Base-by-base conservation (phyloP, 1,284 basidiomycete species). In the Ustilago trichophora region DNA sequence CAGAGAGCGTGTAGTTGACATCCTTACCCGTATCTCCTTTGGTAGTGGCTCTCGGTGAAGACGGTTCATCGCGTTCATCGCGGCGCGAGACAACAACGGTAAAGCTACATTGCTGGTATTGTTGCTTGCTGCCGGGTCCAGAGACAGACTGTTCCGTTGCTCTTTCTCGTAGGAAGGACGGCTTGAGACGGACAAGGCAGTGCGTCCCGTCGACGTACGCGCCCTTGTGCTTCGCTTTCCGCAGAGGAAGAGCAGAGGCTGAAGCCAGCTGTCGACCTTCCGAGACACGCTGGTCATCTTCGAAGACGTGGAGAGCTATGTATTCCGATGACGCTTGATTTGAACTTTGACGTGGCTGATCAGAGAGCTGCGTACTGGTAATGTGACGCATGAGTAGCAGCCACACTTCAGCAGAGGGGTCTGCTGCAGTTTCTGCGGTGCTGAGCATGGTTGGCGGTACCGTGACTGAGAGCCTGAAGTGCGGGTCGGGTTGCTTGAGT, bases 351-450 rank as follows among this genome's bases (percentile, higher is more conserved):
- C 7, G 22, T 13, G 29, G 9, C n/a, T 32, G 31, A 15, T 36
- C 9, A 6, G 36, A n/a, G 21, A 35, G 8, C 18, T 25, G 25
- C 83, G 34, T 84, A 84, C 21, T 40, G 22, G 50, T 53, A 5
- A 90, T 81, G 80, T 97, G 93, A 26, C 92, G 87, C 0, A 88
- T 90, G 2, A 96, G 85, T 1, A 93, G 85, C 2, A 94, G 75
- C 90, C 91, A 94, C 2, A 96, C 78, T 29, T 88, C 84, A 0
- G 71, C 36, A 8, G 51, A 34, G 8, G 58, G 42, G 25, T 49
- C 47, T 13, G 16, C 35, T 3, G 37, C 29, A 3, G 41, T 29
- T 29, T 32, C 42, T 2, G 42, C 42, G 25, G 49, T 29, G 22
- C 35, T 33, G 3, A 8, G 21, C 1, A 18, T 6, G 26, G 4